phyloP scores from a whole-genome alignment of 75 land plant species.

The Pseudotsuga menziesii region DNA sequence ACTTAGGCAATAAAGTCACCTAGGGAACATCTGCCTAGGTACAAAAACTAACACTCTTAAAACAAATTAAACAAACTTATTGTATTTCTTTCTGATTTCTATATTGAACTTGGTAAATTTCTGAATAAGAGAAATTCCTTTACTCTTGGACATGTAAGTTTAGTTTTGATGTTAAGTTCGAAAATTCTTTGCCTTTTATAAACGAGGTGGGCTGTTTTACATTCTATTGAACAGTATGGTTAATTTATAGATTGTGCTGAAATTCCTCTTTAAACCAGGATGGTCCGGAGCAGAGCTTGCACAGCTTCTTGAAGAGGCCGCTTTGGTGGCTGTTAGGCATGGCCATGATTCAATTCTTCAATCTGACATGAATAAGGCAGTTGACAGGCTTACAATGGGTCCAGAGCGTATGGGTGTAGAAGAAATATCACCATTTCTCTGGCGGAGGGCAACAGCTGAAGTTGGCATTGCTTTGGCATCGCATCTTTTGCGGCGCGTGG shows the following conservation, averaged over 20 bases:
- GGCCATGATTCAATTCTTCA: slow-evolving; percentile 58
- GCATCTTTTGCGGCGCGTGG: slow-evolving; percentile 77
- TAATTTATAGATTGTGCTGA: background rate
- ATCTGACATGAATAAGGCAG: slow-evolving; percentile 82
- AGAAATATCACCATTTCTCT: slow-evolving; percentile 66
- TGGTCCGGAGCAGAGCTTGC: slow-evolving; percentile 97
- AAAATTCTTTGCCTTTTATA: background rate
- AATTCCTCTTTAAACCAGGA: slow-evolving; percentile 35
- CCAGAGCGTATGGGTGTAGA: slow-evolving; percentile 61
- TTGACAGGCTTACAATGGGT: slow-evolving; percentile 85
- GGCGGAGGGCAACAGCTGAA: slow-evolving; percentile 83
- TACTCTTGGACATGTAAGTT: background rate
- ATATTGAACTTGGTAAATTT: background rate
- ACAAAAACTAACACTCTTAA: too few species aligned
- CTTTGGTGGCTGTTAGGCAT: slow-evolving; percentile 83
- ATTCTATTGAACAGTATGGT: background rate
- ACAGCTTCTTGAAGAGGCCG: slow-evolving; percentile 88
- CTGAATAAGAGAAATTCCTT: background rate
- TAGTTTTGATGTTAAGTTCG: background rate
- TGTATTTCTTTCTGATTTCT: background rate
- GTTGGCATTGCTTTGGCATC: slow-evolving; percentile 79
- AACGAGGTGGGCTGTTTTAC: background rate
- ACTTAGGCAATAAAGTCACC: too few species aligned
- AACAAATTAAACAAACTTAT: background rate
- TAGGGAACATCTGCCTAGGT: too few species aligned